Conservation (phyloP, 78 protist species). For the Corallochytrium limacisporum region DNA sequence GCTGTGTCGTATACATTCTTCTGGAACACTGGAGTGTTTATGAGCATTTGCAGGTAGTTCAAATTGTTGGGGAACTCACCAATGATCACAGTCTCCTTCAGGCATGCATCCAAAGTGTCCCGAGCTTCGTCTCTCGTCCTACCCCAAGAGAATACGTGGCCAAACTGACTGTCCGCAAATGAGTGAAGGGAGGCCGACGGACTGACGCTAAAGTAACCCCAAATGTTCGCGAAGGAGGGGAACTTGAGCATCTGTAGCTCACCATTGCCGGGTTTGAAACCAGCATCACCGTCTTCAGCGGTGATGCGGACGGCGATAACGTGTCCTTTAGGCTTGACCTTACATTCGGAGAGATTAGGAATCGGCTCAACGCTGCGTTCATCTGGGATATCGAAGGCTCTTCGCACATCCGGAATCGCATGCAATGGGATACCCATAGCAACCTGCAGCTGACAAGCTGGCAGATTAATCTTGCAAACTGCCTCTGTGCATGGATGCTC, state of each 20-base stretch:
- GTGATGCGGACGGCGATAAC: constrained; percentile 91
- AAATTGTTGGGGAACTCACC: background rate
- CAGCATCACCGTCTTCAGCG: constrained; percentile 93
- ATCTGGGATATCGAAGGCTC: constrained; percentile 39
- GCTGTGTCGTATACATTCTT: constrained; percentile 57
- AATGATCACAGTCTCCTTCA: background rate
- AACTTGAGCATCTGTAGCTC: constrained; percentile 66
- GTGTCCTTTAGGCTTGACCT: constrained; percentile 47
- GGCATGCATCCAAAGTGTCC: background rate
- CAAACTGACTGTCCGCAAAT: constrained; percentile 82
- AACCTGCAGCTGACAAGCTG: constrained; percentile 82
- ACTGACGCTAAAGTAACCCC: constrained; percentile 90
- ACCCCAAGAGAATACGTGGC: constrained; percentile 87
- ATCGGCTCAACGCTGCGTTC: background rate
- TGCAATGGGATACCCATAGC: constrained; percentile 91
- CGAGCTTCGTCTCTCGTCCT: background rate
- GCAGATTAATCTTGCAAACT: constrained; percentile 59
- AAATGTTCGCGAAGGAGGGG: constrained; percentile 63
- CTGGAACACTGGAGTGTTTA: constrained; percentile 52
- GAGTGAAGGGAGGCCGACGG: constrained; percentile 56
- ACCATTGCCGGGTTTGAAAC: constrained; percentile 83
- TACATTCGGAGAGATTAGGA: constrained; percentile 10
- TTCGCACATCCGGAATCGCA: constrained; percentile 37
- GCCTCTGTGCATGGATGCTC: constrained; percentile 80
- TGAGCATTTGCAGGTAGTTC: background rate